These are phyloP conservation scores for Ogataea neopini DNA, from an alignment of 805 yeast species.

Conservation along the genomic window DNA sequence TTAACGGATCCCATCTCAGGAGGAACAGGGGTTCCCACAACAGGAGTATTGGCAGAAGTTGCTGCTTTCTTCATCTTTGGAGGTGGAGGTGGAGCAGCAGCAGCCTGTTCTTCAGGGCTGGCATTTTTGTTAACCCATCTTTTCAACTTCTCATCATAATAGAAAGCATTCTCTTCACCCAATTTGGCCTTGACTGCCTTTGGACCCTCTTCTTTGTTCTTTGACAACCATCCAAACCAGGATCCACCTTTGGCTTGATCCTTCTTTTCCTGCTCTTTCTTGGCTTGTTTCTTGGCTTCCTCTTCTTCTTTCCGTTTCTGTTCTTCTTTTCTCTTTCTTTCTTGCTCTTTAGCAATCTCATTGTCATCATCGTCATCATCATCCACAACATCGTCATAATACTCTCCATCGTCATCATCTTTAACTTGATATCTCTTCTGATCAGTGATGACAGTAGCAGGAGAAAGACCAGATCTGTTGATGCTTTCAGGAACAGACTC, in stretches of 20 bases:
- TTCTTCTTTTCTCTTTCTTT: slow-evolving; percentile 33
- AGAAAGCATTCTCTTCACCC: slow-evolving; percentile 74
- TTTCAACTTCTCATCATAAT: slow-evolving; percentile 78
- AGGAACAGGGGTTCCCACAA: slow-evolving; percentile 33
- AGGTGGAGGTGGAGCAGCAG: slow-evolving; percentile 71
- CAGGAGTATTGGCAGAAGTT: slow-evolving; percentile 38
- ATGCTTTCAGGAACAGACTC: background rate
- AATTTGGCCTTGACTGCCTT: slow-evolving; percentile 82
- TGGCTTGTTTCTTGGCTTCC: slow-evolving; percentile 15
- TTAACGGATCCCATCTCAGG: slow-evolving; percentile 1
- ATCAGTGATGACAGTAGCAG: slow-evolving; percentile 29
- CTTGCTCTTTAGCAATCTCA: slow-evolving; percentile 18
- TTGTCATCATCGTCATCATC: slow-evolving; percentile 48
- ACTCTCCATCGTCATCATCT: slow-evolving; percentile 33
- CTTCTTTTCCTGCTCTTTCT: slow-evolving; percentile 18
- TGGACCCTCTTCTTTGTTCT: slow-evolving; percentile 52
- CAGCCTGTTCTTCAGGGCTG: slow-evolving; percentile 62
- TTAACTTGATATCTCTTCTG: slow-evolving; percentile 30
- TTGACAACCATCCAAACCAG: slow-evolving; percentile 67
- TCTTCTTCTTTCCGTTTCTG: slow-evolving; percentile 24
- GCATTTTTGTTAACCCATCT: slow-evolving; percentile 83
- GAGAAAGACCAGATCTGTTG: slow-evolving; percentile 14
- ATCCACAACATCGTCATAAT: slow-evolving; percentile 34
- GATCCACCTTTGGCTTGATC: slow-evolving; percentile 25
- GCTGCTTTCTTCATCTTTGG: slow-evolving; percentile 47